Evolutionary conservation across 2,329 filamentous ascomycete genomes (phyloP), one percentile per base, ranked within the genome.

Genomic region (Pseudogymnoascus sp.): DNA sequence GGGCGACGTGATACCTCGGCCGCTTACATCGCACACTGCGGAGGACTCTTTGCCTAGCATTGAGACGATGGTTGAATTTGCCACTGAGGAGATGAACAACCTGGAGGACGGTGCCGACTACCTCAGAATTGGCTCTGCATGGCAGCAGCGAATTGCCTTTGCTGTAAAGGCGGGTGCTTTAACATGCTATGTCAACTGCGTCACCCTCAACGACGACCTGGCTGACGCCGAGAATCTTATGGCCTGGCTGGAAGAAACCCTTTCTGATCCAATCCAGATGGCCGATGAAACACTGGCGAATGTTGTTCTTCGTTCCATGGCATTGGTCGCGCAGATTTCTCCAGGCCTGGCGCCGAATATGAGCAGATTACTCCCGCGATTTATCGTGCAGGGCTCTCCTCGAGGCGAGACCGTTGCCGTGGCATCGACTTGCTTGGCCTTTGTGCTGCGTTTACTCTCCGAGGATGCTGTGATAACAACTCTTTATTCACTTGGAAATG

Each of bases 381-480:
- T 96, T 68, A 90, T 99, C 64, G 91, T 97, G 0, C 92, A 96
- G 73, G 88, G 90, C 62, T 84, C 86, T 19, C 86, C 90, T 37
- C 84, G 85, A 63, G 83, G 85, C 14, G 79, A 83, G 29, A 90
- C 86, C 11, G 87, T 95, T 47, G 81, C 81, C 1, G 82, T 93
- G 35, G 93, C 93, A 29, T 91, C 93, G n/a, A 86, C 86, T 67
- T 95, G 89, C 69, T 79, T 99, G 35, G 92, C 93, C 1, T 88
- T 87, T 68, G 86, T 96, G 16, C 79, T 99, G 63, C 88, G 87
- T 68, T 82, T 88, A 70, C 81, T 97, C 11, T 96, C 95, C 1
- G 90, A 96, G 70, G 95, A 99, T 78, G 88, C 92, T 37, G 84
- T 96, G 37, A 97, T 99, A 68, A 96, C 93, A 4, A 97, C 93